A percentile compares a stretch with the other conserved stretches of the same genome.
phyloP scores from a whole-genome alignment of 495 filamentous ascomycete genomes.

The Extremus antarcticus region DNA sequence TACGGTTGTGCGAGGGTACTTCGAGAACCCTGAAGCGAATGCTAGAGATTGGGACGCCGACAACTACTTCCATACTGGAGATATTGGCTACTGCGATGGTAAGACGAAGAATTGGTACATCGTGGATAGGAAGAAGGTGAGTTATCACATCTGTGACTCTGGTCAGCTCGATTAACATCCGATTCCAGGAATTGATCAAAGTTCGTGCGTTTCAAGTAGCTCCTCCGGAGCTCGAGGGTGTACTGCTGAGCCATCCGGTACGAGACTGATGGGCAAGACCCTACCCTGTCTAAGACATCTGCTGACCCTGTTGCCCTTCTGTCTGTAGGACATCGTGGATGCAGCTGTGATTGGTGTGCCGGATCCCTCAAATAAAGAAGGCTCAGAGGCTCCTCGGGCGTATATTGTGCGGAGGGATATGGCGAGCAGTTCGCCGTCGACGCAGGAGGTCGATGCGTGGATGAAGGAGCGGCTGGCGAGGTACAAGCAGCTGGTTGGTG shows the following conservation, averaged over 20 bases:
- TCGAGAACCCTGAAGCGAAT: slow-evolving; percentile 23
- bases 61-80: slow-evolving; percentile 24
- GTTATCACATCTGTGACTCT: background rate
- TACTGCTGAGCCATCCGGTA: slow-evolving; percentile 39
- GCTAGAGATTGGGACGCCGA: slow-evolving; percentile 17
- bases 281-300: too few species aligned
- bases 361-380: slow-evolving; percentile 40
- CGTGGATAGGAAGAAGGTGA: slow-evolving; percentile 27
- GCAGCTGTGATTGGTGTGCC: slow-evolving; percentile 72
- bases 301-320: too few species aligned
- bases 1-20: slow-evolving; percentile 22
- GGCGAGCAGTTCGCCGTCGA: slow-evolving; percentile 13
- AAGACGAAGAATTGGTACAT: slow-evolving; percentile 23
- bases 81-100: slow-evolving; percentile 18
- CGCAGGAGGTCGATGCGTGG: slow-evolving; percentile 41
- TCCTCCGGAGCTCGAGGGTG: slow-evolving; percentile 24
- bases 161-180: background rate
- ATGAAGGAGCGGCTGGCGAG: slow-evolving; percentile 48
- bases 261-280: too few species aligned
- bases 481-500: slow-evolving; percentile 73
- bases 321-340: slow-evolving; percentile 72
- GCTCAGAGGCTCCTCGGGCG: slow-evolving; percentile 72
- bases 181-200: slow-evolving; percentile 27
- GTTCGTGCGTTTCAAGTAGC: slow-evolving; percentile 26
- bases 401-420: slow-evolving; percentile 53